Evolutionary conservation across 306 rosid species (phyloP).

Genomic region (Rosa rugosa): DNA sequence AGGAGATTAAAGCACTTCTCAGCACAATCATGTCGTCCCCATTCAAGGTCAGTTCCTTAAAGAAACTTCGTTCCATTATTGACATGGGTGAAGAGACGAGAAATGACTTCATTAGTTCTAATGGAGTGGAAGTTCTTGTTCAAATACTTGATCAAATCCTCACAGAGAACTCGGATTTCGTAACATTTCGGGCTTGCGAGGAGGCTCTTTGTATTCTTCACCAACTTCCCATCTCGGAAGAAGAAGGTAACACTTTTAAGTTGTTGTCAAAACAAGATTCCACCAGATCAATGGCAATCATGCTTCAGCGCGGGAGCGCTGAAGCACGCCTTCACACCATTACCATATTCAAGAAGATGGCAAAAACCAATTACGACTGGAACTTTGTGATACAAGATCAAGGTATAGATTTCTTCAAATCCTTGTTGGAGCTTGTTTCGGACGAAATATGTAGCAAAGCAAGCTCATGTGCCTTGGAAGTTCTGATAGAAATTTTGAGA

Average conservation of each 20-base stretch:
- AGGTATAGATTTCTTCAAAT: constrained; percentile 48
- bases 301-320: constrained; percentile 48
- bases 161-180: constrained; percentile 35
- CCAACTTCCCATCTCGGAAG: constrained; percentile 28
- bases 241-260: constrained; percentile 21
- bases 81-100: constrained; percentile 20
- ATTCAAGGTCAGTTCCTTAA: constrained; percentile 47
- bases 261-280: constrained; percentile 29
- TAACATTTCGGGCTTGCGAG: constrained; percentile 44
- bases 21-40: constrained; percentile 46
- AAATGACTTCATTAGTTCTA: constrained; percentile 24
- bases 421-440: constrained; percentile 49
- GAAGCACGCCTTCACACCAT: constrained; percentile 43
- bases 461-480: constrained; percentile 40
- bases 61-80: constrained; percentile 44
- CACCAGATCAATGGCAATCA: constrained; percentile 34
- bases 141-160: constrained; percentile 34
- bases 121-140: constrained; percentile 37
- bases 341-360: constrained; percentile 34
- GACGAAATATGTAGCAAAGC: constrained; percentile 49
- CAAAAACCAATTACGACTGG: constrained; percentile 38
- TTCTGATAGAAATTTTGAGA: constrained; percentile 35
- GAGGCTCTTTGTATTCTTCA: constrained; percentile 49
- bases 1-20: constrained; percentile 32
- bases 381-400: constrained; percentile 36